Evolutionary conservation across 192 early-diverging fungal genomes (phyloP).

Genomic region (Piromyces finnis): DNA sequence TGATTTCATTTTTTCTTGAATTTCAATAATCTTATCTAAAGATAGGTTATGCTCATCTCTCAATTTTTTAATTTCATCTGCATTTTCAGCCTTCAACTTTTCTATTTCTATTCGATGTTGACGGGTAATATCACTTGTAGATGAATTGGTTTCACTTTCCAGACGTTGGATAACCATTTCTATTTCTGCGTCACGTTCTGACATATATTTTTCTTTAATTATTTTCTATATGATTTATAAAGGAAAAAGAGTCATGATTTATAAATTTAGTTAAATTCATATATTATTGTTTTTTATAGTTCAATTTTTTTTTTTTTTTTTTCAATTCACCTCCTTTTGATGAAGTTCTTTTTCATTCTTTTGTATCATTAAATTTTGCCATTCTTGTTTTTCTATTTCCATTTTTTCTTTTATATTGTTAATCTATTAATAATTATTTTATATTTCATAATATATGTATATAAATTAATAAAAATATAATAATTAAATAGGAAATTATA

Average conservation of each 20-base stretch:
- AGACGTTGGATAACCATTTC: conserved; percentile 33
- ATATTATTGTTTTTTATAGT: too few relatives aligned
- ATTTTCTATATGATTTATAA: too few relatives aligned
- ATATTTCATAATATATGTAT: too few relatives aligned
- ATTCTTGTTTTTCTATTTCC: conserved; percentile 30
- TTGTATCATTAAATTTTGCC: conserved; percentile 21
- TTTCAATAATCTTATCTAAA: conserved; percentile 20
- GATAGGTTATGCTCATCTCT: conserved; percentile 27
- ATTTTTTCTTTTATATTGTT: conserved; percentile 13
- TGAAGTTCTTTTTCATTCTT: conserved; percentile 24
- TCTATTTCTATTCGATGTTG: conserved; percentile 30
- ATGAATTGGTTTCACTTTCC: conserved; percentile 26
- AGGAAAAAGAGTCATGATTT: too few relatives aligned
- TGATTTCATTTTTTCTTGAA: conserved; percentile 8
- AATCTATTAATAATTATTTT: too few relatives aligned
- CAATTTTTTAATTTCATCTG: conserved; percentile 29
- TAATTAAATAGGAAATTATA: too few relatives aligned
- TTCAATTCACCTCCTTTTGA: conserved; percentile 21
- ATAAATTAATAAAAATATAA: too few relatives aligned
- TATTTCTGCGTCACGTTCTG: conserved; percentile 32
- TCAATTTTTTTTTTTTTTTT: too few relatives aligned
- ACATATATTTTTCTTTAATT: conserved; percentile 29
- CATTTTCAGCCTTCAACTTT: conserved; percentile 17
- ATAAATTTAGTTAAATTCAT: too few relatives aligned
- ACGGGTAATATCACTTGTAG: conserved; percentile 18